phyloP scores from a whole-genome alignment of 345 rosid species.

The Brassica carinata region DNA sequence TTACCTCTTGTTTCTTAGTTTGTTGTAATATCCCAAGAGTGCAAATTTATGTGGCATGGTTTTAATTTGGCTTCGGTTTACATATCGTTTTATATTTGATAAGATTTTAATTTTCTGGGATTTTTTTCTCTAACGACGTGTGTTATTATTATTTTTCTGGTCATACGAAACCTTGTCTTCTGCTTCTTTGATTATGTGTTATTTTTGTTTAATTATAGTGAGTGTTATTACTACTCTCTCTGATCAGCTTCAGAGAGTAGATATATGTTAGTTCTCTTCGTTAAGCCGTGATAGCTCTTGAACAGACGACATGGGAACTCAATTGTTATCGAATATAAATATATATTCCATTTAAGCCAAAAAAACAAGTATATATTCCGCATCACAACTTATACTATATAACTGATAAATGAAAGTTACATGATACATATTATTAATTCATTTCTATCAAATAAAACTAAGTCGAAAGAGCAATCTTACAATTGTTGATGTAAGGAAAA shows the following conservation, averaged over 20 bases:
- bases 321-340: not conserved
- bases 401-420: not conserved
- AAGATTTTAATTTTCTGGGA: constrained; percentile 15
- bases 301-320: not conserved
- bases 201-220: not conserved
- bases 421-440: not conserved
- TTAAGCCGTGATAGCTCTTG: not conserved
- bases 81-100: constrained; percentile 27
- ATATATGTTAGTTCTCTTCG: not conserved
- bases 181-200: constrained; percentile 6
- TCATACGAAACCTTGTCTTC: not conserved
- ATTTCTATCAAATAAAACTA: not conserved
- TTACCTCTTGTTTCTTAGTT: constrained; percentile 13
- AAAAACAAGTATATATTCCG: constrained; percentile 7
- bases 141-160: constrained; percentile 16
- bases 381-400: not conserved
- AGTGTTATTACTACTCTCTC: not conserved
- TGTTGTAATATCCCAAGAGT: constrained; percentile 24
- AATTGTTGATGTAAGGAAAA: not conserved
- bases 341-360: not conserved
- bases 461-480: constrained; percentile 13
- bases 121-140: constrained; percentile 10
- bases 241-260: constrained; percentile 5
- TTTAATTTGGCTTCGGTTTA: constrained; percentile 17
- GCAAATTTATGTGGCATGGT: constrained; percentile 28